Percentiles rank a stretch among this genome's conserved stretches.
Conservation (phyloP, 208 protist species). For the Phytomonas serpens region DNA sequence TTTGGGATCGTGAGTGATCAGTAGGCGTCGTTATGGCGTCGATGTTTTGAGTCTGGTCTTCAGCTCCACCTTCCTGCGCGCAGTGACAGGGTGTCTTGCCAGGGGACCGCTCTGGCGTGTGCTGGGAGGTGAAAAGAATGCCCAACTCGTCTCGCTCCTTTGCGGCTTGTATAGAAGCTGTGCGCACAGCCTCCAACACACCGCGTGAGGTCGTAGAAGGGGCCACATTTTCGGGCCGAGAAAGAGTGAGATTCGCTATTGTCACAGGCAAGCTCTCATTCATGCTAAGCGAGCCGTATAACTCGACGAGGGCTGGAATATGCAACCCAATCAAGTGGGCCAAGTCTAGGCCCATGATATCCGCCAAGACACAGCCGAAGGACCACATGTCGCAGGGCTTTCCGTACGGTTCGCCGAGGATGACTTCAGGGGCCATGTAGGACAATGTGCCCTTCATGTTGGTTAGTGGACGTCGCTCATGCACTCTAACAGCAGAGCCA, state of each 20-base stretch:
- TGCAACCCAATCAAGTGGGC: conserved; percentile 64
- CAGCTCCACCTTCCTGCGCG: background rate
- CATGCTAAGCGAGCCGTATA: conserved; percentile 40
- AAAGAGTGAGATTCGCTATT: conserved; percentile 30
- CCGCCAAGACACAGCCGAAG: conserved; percentile 67
- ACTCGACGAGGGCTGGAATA: conserved; percentile 50
- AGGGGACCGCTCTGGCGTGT: background rate
- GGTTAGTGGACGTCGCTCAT: conserved; percentile 27
- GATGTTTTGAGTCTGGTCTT: background rate
- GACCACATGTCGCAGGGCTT: conserved; percentile 81
- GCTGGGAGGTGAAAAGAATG: background rate
- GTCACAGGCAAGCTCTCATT: conserved; percentile 45
- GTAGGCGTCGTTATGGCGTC: background rate
- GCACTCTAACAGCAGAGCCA: conserved; percentile 48
- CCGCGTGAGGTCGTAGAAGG: conserved; percentile 22
- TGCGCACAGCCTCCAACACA: conserved; percentile 39
- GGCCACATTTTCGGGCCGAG: conserved; percentile 36
- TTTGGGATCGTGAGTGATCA: background rate
- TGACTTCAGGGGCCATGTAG: conserved; percentile 84
- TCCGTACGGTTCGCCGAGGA: conserved; percentile 71
- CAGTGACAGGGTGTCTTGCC: background rate
- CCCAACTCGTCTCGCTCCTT: conserved; percentile 17
- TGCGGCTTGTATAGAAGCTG: conserved; percentile 18
- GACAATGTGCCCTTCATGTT: conserved; percentile 76
- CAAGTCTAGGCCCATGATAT: conserved; percentile 65